Conservation (phyloP, 176 grass and related monocot species). For the Panicum miliaceum region DNA sequence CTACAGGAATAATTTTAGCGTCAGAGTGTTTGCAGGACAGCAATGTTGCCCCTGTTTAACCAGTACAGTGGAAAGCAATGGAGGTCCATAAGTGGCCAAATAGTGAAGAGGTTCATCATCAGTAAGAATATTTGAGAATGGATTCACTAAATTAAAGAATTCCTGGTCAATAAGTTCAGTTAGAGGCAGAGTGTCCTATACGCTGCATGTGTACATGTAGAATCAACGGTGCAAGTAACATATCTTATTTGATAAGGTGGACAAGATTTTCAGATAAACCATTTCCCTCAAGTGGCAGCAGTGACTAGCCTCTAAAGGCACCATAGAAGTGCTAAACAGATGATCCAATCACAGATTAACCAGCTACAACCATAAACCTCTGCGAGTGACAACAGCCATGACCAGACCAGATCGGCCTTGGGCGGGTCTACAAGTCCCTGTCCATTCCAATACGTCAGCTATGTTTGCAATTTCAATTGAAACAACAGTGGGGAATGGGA, state of each 20-base stretch:
- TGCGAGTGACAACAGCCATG: background rate
- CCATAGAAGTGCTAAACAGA: background rate
- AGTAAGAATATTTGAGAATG: constrained; percentile 19
- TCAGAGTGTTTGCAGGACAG: constrained; percentile 8
- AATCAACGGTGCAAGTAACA: background rate
- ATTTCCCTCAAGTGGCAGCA: constrained; percentile 11
- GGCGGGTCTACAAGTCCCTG: too few relatives aligned
- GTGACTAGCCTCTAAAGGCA: background rate
- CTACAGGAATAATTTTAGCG: constrained; percentile 49
- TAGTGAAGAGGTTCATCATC: background rate
- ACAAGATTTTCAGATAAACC: constrained; percentile 2
- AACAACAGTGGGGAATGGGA: too few relatives aligned
- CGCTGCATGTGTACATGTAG: background rate
- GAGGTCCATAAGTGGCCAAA: background rate
- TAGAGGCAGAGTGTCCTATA: background rate
- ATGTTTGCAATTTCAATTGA: too few relatives aligned
- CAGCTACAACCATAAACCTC: background rate
- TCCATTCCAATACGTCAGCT: too few relatives aligned
- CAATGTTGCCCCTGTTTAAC: background rate
- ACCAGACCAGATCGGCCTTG: too few relatives aligned
- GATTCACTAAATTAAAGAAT: background rate
- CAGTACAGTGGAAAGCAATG: constrained; percentile 17
- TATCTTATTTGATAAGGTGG: background rate
- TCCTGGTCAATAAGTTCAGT: background rate
- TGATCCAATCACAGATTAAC: background rate